A percentile compares a stretch with the other conserved stretches of the same genome.
These are phyloP conservation scores for Sporobolus alterniflorus DNA, from an alignment of 202 grass and related monocot species.

Conservation along the genomic window DNA sequence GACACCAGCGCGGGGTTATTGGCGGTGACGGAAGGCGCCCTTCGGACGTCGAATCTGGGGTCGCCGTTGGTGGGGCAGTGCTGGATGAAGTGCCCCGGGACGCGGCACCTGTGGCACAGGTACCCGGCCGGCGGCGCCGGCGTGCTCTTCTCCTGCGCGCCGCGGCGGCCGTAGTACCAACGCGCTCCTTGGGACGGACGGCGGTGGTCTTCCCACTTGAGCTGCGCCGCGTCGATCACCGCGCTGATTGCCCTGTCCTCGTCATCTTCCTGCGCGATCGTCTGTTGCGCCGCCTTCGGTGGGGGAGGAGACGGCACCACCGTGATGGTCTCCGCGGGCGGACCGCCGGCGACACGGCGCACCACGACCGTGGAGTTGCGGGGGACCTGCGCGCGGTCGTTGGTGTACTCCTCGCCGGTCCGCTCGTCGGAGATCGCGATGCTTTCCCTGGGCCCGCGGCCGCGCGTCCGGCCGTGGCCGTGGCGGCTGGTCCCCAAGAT, in stretches of 20 bases:
- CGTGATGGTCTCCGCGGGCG: not conserved
- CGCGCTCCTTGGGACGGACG: not conserved
- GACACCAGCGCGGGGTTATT: not conserved
- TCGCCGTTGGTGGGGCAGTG: constrained; percentile 19
- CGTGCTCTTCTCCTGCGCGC: not conserved
- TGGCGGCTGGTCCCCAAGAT: constrained; percentile 42
- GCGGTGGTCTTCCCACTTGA: not conserved
- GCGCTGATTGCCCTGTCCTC: constrained; percentile 6
- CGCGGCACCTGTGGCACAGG: constrained; percentile 15
- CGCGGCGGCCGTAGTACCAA: not conserved
- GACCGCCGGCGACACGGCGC: constrained; percentile 12
- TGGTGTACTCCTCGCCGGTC: constrained; percentile 44
- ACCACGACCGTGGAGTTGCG: not conserved
- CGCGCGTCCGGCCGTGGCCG: constrained; percentile 39
- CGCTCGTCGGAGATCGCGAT: constrained; percentile 53
- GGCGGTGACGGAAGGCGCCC: not conserved
- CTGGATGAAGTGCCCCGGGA: constrained; percentile 32
- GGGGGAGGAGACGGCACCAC: not conserved
- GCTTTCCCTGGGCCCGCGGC: constrained; percentile 40
- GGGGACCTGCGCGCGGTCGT: not conserved
- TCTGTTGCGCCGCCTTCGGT: too few relatives aligned
- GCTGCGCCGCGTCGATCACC: constrained; percentile 1
- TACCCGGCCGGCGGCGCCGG: not conserved
- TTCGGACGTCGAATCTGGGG: constrained; percentile 1
- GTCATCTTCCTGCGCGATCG: not conserved